Evolutionary conservation across 2,329 filamentous ascomycete species (phyloP), one percentile per base, ranked within the genome.

Genomic region (Tetracladium maxilliforme): DNA sequence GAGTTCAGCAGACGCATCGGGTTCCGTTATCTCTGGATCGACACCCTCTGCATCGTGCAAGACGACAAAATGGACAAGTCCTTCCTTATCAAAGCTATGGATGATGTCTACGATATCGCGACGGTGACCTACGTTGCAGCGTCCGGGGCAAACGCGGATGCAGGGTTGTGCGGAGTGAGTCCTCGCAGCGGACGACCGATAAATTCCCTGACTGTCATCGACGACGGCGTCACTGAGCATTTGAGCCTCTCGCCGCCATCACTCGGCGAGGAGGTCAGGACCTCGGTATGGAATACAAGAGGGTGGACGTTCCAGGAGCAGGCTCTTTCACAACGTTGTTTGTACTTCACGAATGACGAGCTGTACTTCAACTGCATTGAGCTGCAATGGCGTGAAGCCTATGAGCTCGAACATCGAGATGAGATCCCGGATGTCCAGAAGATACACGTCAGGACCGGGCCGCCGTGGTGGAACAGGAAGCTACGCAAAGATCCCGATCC

Each of bases 251-350:
- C 33, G 31, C 10, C 34, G 8, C 17, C 29, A 2, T 19, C 36
- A 6, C 27, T 27, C 14, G 35, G 46, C 20, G 28, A 29, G 6
- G 13, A 29, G 17, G 38, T 47, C 8, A 24, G 27, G 5, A 23
- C 27, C 8, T 46, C 45, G 5, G 38, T 28, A 14, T 51, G 49
- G 44, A 48, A 47, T 27, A 39, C 36, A 2, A 39, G 51, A 19
- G 48, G 44, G 0, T 54, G 50, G 51, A 53, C 49, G 2, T 51
- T 51, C 26, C 49, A 53, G 33, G 49, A 54, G 31, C 34, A 44
- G 16, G 35, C 54, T 14, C 41, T 52, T 3, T 50, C 49, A 1
- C 27, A 37, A 6, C 36, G 49, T 6, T 46, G 45, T 21, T 37
- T 54, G 2, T 41, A 52, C 8, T 54, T 54, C 19, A 43, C 44